phyloP scores from a whole-genome alignment of 305 asterid genomes.

The Rubia occidens region DNA sequence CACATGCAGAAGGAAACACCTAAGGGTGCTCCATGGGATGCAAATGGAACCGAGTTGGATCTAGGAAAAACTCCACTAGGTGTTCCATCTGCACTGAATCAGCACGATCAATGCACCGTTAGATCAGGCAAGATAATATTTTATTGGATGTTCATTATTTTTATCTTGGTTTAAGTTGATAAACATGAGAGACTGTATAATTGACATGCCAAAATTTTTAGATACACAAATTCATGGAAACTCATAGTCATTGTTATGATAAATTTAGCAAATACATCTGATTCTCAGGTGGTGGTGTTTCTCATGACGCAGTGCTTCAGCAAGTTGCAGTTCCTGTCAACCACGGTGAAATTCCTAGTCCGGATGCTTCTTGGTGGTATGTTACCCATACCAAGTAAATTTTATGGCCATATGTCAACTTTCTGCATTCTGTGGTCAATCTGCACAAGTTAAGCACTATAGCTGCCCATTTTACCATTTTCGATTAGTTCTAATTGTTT shows the following conservation, averaged over 20 bases:
- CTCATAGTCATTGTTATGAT: background rate
- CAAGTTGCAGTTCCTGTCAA: background rate
- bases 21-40: background rate
- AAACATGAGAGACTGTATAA: background rate
- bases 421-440: background rate
- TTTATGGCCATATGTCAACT: background rate
- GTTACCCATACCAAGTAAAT: background rate
- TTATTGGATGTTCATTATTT: too few relatives aligned
- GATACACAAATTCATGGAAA: too few relatives aligned
- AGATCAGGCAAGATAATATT: constrained; percentile 9
- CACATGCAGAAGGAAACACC: background rate
- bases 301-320: background rate
- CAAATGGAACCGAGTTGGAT: background rate
- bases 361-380: constrained; percentile 9
- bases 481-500: background rate
- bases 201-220: background rate
- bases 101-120: background rate
- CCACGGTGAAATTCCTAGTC: background rate
- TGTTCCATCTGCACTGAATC: background rate
- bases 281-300: constrained; percentile 6
- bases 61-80: background rate
- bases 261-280: background rate
- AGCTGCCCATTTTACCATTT: background rate
- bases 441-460: background rate
- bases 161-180: background rate